Conservation (phyloP, 257 asterid species). For the Ligustrum vulgare region DNA sequence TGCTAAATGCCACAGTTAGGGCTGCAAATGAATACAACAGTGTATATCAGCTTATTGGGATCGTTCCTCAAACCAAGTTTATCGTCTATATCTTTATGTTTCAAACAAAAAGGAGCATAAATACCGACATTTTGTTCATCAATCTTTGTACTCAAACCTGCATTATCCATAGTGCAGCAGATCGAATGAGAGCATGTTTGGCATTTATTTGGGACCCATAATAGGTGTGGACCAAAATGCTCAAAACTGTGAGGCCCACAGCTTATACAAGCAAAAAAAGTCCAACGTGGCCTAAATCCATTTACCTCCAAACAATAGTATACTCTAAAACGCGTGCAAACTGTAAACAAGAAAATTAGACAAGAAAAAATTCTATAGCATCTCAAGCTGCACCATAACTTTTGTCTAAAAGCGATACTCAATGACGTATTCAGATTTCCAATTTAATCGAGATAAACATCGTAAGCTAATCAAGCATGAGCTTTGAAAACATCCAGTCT, state of each 20-base stretch:
- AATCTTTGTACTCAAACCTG: neutral
- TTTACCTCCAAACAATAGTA: neutral
- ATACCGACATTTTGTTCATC: neutral
- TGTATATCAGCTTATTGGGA: neutral
- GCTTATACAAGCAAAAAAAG: neutral
- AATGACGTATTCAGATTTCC: neutral
- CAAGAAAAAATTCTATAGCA: neutral
- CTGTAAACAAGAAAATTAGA: neutral
- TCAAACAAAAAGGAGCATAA: neutral
- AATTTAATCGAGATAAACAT: neutral
- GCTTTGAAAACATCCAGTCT: neutral
- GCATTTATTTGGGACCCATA: neutral
- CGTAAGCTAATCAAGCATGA: neutral
- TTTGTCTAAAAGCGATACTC: neutral
- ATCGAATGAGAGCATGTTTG: neutral
- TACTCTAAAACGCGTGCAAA: neutral
- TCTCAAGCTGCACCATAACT: neutral
- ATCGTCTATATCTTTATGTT: neutral
- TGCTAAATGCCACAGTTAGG: neutral
- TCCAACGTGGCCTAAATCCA: neutral
- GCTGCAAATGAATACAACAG: conserved; percentile 2
- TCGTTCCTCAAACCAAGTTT: neutral
- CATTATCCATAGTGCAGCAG: neutral
- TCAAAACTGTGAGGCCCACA: too few relatives aligned
- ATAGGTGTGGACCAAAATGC: too few relatives aligned